Evolutionary conservation across 2,329 filamentous ascomycete genomes (phyloP), one percentile per base, ranked within the genome.

Genomic region (Aspergillus sp.): DNA sequence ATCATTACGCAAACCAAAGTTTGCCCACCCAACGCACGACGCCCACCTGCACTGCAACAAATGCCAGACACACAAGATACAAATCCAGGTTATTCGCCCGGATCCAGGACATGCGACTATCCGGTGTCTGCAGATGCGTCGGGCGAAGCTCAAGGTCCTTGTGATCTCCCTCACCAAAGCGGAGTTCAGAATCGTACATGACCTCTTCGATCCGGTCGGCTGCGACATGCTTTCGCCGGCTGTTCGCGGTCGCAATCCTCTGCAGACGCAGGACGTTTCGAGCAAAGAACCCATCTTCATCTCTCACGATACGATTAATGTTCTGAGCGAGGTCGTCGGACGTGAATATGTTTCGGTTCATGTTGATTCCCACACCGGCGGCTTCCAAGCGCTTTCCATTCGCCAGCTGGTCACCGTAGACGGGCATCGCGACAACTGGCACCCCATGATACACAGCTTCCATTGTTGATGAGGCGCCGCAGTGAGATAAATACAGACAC

Each of bases 81-180:
- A 80, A 64, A 58, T 81, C 78, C 77, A 73, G 77, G 58, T 81
- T 81, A 47, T 69, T 72, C 0, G 74, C 76, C 51, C 74, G 76
- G 70, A 73, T 80, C 5, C 60, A 45, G 0, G 77, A 69, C 77
- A 82, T 82, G 17, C 79, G 71, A 63, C 72, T 72, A 61, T 81
- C 78, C 0, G 80, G 79, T 2, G 79, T 81, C 67, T 82, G 76
- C 11, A 81, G 68, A 62, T 82, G 79, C 76, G 80, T 80, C 1
- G 77, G 76, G 1, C 71, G 66, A 2, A 69, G 49, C 56, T 65
- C 64, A 15, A 13, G 2, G 34, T 15, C 11, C 34, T 15, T 5
- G 13, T 38, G 13, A 41, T 55, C 43, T 5, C 64, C 65, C n/a
- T 64, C 57, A 17, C 38, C 41, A 1, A 65, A 54, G 19, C 68